Conservation (phyloP, 2,329 filamentous ascomycete genomes). For the Cercospora zeina region DNA sequence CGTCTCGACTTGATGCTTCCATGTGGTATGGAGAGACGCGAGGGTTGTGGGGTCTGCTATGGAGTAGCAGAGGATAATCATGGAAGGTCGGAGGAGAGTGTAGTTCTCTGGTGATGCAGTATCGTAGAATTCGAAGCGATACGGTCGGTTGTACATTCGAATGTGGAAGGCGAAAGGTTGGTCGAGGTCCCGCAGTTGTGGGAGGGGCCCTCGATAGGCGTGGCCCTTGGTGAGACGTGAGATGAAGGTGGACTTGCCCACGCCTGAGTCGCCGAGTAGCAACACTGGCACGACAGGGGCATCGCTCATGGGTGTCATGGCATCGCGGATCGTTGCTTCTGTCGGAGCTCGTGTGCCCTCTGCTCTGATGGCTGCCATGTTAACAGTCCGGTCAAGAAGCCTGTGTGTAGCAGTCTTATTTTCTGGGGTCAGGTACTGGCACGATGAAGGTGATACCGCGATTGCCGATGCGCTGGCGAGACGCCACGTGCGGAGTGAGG, state of each 20-base stretch:
- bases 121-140: constrained; percentile 59
- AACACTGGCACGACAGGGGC: constrained; percentile 53
- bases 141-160: constrained; percentile 56
- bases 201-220: constrained; percentile 39
- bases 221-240: constrained; percentile 45
- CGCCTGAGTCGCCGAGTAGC: constrained; percentile 59
- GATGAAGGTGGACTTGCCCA: constrained; percentile 64
- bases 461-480: not conserved
- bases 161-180: constrained; percentile 63
- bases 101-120: constrained; percentile 59
- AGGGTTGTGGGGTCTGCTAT: constrained; percentile 57
- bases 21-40: constrained; percentile 48
- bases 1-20: constrained; percentile 48
- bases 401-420: not conserved
- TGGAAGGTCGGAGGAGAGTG: constrained; percentile 54
- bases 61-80: constrained; percentile 61
- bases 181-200: constrained; percentile 54
- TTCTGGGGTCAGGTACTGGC: too few relatives aligned
- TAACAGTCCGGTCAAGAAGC: not conserved
- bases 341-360: not conserved
- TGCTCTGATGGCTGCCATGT: constrained; percentile 10
- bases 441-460: not conserved
- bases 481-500: constrained; percentile 4
- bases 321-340: constrained; percentile 5
- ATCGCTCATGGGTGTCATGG: constrained; percentile 22